These are phyloP conservation scores for Globisporangium megalacanthum DNA, from an alignment of 352 stramenopile species.

Conservation along the genomic window DNA sequence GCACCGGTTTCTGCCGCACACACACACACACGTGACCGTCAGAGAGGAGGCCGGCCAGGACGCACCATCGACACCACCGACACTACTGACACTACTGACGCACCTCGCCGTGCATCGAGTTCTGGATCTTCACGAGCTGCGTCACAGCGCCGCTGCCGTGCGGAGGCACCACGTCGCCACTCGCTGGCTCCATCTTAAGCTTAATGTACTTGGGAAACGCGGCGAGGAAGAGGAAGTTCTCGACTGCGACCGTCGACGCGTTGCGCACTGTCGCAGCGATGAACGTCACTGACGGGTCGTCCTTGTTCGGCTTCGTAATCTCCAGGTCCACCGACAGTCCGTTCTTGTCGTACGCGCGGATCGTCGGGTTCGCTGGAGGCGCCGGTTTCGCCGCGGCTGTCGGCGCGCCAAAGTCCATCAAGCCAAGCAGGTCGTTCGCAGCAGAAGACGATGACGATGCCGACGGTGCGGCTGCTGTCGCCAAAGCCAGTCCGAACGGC, in stretches of 20 bases:
- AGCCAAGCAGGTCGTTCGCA: slow-evolving; percentile 51
- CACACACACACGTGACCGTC: not conserved
- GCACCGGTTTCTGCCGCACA: slow-evolving; percentile 69
- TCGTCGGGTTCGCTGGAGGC: slow-evolving; percentile 30
- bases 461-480: slow-evolving; percentile 5
- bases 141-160: slow-evolving; percentile 82
- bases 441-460: not conserved
- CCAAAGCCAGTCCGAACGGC: slow-evolving; percentile 17
- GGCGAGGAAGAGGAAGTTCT: slow-evolving; percentile 92
- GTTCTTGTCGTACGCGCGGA: slow-evolving; percentile 95
- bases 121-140: slow-evolving; percentile 95
- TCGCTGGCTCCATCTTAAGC: slow-evolving; percentile 97
- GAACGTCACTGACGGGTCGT: slow-evolving; percentile 89
- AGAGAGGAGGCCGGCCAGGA: too few relatives aligned
- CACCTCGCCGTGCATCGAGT: slow-evolving; percentile 92
- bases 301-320: slow-evolving; percentile 90
- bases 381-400: slow-evolving; percentile 14
- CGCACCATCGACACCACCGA: not conserved
- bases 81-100: not conserved
- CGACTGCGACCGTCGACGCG: slow-evolving; percentile 73
- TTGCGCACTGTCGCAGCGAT: slow-evolving; percentile 94
- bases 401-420: slow-evolving; percentile 70
- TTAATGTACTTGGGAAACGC: slow-evolving; percentile 98
- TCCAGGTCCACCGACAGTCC: slow-evolving; percentile 91
- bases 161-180: slow-evolving; percentile 86